These are phyloP conservation scores for Acanthamoeba pearcei DNA, from an alignment of 208 protist species.

Conservation along the genomic window DNA sequence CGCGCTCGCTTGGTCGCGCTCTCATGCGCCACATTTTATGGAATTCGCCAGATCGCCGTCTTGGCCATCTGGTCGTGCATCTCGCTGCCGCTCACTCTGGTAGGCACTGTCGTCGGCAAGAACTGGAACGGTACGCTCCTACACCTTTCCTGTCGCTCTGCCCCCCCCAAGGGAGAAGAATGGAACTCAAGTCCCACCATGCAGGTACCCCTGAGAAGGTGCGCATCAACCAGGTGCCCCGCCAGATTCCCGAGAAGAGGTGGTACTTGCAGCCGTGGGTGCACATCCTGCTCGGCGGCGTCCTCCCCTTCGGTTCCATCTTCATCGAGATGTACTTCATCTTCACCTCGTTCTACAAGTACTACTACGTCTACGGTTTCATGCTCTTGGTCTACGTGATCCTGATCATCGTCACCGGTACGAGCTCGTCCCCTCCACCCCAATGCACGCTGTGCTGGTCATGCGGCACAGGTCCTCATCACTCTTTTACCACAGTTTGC, in stretches of 20 bases:
- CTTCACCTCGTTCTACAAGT: constrained; percentile 96
- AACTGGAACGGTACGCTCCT: constrained; percentile 73
- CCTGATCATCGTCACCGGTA: constrained; percentile 91
- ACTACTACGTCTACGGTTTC: constrained; percentile 98
- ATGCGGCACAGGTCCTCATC: neutral
- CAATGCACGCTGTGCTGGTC: neutral
- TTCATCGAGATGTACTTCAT: constrained; percentile 97
- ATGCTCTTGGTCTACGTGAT: constrained; percentile 94
- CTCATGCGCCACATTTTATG: neutral
- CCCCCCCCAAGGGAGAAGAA: constrained; percentile 77
- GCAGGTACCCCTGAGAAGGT: constrained; percentile 85
- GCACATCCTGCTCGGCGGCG: constrained; percentile 91
- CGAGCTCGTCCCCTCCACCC: neutral
- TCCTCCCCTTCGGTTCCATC: constrained; percentile 96
- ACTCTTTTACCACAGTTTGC: constrained; percentile 84
- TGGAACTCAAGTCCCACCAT: neutral
- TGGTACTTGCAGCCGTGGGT: constrained; percentile 85
- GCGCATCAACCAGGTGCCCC: constrained; percentile 95
- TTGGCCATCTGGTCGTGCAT: constrained; percentile 91
- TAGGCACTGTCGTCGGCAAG: constrained; percentile 93
- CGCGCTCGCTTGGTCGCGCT: neutral
- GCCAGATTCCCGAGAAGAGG: constrained; percentile 92
- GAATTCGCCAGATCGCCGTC: constrained; percentile 79
- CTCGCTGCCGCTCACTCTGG: constrained; percentile 91
- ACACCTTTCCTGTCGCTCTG: neutral